Evolutionary conservation across 2,329 filamentous ascomycete species (phyloP).

Genomic region (Trichoderma afroharzianum): DNA sequence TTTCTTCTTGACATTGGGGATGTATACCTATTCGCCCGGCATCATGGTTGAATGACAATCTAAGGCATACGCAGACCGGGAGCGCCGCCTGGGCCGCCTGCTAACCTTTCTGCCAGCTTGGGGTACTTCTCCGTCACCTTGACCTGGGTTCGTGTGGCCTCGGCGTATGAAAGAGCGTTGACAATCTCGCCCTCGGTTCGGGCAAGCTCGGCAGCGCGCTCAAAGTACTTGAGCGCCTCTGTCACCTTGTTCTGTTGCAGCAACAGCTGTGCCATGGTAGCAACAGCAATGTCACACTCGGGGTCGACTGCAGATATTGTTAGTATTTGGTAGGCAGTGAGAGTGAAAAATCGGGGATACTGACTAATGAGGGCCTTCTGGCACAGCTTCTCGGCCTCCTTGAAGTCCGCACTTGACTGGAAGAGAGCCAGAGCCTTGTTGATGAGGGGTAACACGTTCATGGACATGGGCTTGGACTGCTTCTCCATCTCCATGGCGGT

Average conservation of each 20-base stretch:
- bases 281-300: conserved; percentile 97
- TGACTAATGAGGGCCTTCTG: conserved; percentile 95
- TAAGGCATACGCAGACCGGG: conserved; percentile 37
- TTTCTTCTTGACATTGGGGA: not conserved
- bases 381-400: conserved; percentile 92
- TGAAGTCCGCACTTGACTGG: conserved; percentile 97
- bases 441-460: conserved; percentile 96
- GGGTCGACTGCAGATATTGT: conserved; percentile 70
- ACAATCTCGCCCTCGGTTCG: conserved; percentile 94
- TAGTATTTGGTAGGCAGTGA: conserved; percentile 26
- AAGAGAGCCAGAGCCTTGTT: conserved; percentile 97
- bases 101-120: conserved; percentile 68
- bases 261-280: conserved; percentile 96
- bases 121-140: conserved; percentile 88
- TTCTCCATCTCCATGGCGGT: conserved; percentile 99
- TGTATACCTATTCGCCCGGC: not conserved
- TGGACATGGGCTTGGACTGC: conserved; percentile 84
- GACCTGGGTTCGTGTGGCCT: conserved; percentile 93
- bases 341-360: conserved; percentile 33
- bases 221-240: conserved; percentile 93
- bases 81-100: conserved; percentile 33
- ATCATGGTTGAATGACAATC: conserved; percentile 2
- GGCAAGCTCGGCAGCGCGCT: conserved; percentile 89
- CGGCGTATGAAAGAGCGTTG: conserved; percentile 93
- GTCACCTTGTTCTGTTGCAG: conserved; percentile 97